Evolutionary conservation across 2,329 filamentous ascomycete species (phyloP).

Genomic region (Cladosporium phlei): DNA sequence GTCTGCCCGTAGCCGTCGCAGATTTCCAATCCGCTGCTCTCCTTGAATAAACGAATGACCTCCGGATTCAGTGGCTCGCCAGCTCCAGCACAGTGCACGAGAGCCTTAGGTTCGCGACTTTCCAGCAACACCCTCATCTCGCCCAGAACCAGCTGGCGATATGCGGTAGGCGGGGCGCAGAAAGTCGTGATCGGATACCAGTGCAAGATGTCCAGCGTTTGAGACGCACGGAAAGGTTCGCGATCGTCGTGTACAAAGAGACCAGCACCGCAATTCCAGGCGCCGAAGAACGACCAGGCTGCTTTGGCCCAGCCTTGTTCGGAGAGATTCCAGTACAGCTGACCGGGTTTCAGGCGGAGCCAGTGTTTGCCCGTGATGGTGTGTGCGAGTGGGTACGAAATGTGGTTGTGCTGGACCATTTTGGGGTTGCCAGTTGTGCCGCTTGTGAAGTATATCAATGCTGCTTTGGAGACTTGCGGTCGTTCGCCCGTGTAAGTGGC

Average conservation of each 20-base stretch:
- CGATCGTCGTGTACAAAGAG: conserved; percentile 40
- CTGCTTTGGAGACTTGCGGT: conserved; percentile 29
- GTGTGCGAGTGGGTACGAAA: conserved; percentile 38
- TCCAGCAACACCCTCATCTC: conserved; percentile 29
- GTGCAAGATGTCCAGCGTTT: conserved; percentile 32
- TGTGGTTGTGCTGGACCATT: conserved; percentile 40
- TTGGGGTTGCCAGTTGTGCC: conserved; percentile 40
- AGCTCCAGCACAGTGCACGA: conserved; percentile 37
- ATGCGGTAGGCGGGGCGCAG: conserved; percentile 39
- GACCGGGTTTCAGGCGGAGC: conserved; percentile 33
- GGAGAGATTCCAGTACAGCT: conserved; percentile 38
- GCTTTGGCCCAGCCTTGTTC: conserved; percentile 43
- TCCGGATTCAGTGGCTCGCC: conserved; percentile 39
- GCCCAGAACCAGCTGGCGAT: conserved; percentile 37
- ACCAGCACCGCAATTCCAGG: conserved; percentile 39
- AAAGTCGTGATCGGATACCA: conserved; percentile 39
- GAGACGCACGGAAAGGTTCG: conserved; percentile 30
- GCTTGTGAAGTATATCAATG: conserved; percentile 38
- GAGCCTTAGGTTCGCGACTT: conserved; percentile 25
- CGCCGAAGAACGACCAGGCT: conserved; percentile 37
- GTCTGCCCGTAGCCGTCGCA: conserved; percentile 40
- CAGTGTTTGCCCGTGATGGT: conserved; percentile 38
- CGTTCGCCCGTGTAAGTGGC: conserved; percentile 22
- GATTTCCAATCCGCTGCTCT: conserved; percentile 35
- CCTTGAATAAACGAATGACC: conserved; percentile 35